Evolutionary conservation across 805 yeast species (phyloP), one percentile per base, ranked within the genome.

Genomic region (Myxozyma sirexii): DNA sequence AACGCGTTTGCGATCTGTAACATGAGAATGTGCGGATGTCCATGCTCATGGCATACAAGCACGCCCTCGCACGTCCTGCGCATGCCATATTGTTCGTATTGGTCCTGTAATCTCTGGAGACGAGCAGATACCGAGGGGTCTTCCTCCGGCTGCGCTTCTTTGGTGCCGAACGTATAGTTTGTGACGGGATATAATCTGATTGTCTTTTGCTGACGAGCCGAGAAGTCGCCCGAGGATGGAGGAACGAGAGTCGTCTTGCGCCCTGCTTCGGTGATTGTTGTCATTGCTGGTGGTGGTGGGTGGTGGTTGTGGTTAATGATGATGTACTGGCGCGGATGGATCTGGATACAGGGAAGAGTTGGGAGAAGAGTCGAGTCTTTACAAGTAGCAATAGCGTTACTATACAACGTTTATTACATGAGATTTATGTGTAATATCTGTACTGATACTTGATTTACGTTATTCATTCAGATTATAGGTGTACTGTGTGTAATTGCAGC

Each of bases 21-120:
- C 67, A 69, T 53, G 31, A 71, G 50, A 46, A 71, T 65, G 37
- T 71, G 71, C 13, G 74, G 74, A 39, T 71, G 73, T 4, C 74
- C 73, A 49, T 71, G 70, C 43, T 72, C 74, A 43, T 71, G 74
- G 46, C 73, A 71, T 15, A 71, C 57, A 37, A 71, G 54, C 15
- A 71, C 60, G 3, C 68, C 73, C 56, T 71, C 75, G 51, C 70
- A 71, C 23, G 71, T 65, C 44, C 73, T 59, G 19, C 73, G 54
- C 71, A 71, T 71, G 24, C 74, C 74, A 24, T 56, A 52, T 39
- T 57, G 58, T 44, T 70, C 71, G 55, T 71, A 71, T 26, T 71
- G 70, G 43, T 63, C 61, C 38, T 70, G 70, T 44, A 71, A 58
- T 31, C 72, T 54, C 42, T 66, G 69, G 31, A 69, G 54, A n/a